Percentiles rank a stretch among this genome's conserved stretches.
Conservation (phyloP, 129 eudicot species). For the Saussurea involucrata region DNA sequence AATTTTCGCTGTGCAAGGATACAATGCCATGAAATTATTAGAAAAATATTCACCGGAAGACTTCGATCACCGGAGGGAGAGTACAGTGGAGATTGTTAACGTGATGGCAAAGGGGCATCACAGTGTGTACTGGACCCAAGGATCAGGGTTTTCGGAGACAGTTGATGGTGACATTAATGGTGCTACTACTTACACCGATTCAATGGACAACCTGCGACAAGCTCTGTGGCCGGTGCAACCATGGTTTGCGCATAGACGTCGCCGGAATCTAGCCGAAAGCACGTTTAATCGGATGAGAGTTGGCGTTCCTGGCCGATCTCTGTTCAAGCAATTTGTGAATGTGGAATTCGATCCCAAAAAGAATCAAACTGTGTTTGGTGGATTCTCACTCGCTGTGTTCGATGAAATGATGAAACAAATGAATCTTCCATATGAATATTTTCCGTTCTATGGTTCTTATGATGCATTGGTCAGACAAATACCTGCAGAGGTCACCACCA, state of each 20-base stretch:
- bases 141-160: conserved; percentile 41
- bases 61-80: background rate
- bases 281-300: conserved; percentile 30
- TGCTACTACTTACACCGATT: conserved; percentile 2
- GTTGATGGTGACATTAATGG: conserved; percentile 15
- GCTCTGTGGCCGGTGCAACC: conserved; percentile 42
- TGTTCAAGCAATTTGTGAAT: conserved; percentile 45
- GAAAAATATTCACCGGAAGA: conserved; percentile 2
- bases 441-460: conserved; percentile 42
- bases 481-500: conserved; percentile 31
- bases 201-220: conserved; percentile 14
- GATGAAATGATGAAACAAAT: conserved; percentile 35
- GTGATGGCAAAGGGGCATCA: conserved; percentile 45
- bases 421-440: conserved; percentile 44
- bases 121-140: conserved; percentile 47
- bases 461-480: conserved; percentile 35
- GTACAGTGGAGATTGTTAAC: conserved; percentile 31
- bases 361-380: conserved; percentile 22
- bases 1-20: conserved; percentile 23
- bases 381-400: conserved; percentile 54
- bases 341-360: conserved; percentile 25
- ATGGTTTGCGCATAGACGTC: conserved; percentile 30
- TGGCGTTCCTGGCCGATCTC: conserved; percentile 44
- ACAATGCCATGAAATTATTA: conserved; percentile 6
- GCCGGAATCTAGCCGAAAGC: conserved; percentile 39